Conservation (phyloP, 202 grass and related monocot species). For the Eragrostis tef region DNA sequence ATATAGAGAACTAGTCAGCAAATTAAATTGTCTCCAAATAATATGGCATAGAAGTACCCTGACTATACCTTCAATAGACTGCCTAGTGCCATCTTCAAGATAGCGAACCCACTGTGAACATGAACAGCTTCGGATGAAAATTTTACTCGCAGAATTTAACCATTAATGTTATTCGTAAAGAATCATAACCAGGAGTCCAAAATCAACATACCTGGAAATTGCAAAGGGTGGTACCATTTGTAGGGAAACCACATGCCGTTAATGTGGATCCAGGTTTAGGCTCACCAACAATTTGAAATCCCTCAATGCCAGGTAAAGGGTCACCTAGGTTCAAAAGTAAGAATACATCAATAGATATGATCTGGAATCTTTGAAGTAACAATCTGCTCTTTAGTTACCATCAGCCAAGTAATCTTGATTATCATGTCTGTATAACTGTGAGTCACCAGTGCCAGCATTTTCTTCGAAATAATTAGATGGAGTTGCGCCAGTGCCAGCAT, state of each 20-base stretch:
- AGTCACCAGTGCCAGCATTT: conserved; percentile 55
- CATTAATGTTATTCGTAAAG: conserved; percentile 32
- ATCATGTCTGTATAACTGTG: conserved; percentile 47
- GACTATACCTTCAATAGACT: conserved; percentile 84
- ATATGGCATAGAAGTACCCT: conserved; percentile 29
- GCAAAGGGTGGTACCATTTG: conserved; percentile 93
- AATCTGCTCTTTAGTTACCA: conserved; percentile 59
- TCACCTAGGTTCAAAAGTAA: conserved; percentile 57
- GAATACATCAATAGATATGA: conserved; percentile 50
- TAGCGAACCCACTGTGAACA: conserved; percentile 80
- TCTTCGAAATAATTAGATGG: conserved; percentile 64
- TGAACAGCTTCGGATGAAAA: conserved; percentile 30
- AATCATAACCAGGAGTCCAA: conserved; percentile 31
- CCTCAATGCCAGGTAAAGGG: conserved; percentile 73
- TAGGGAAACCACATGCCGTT: conserved; percentile 77
- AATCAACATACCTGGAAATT: conserved; percentile 82
- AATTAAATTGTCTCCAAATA: conserved; percentile 21
- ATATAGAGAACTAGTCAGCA: conserved; percentile 33
- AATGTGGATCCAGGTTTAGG: conserved; percentile 66
- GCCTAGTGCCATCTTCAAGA: conserved; percentile 73
- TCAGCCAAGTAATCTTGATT: conserved; percentile 64
- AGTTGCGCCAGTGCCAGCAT: conserved; percentile 47
- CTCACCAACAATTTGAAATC: conserved; percentile 82
- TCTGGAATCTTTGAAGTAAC: conserved; percentile 33
- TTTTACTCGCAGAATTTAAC: conserved; percentile 26